Base-by-base conservation (phyloP, 83 land plant species). In the Larix sibirica region DNA sequence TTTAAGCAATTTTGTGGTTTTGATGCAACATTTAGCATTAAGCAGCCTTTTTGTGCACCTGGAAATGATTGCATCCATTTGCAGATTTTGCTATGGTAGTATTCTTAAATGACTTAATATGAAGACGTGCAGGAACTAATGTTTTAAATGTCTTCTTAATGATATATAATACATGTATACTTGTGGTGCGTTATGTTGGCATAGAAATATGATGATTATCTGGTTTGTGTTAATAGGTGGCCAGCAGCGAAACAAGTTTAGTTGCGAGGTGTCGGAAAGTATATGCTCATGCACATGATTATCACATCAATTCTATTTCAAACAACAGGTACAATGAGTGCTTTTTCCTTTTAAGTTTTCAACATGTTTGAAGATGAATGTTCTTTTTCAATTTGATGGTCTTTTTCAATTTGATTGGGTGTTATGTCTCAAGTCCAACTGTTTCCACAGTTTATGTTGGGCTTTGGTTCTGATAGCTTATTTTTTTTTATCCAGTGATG, bases 221-320 rank as follows among this genome's bases (percentile, higher is more conserved):
- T 44, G 58, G 58, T 21, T n/a, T n/a, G n/a, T 74, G 58, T n/a
- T n/a, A 44, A 74, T 80, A 96, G 99, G 96, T 96, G 33, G 28
- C 89, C 9, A 89, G 91, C 91, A 96, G 76, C 59, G 98, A 96
- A 79, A 85, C 92, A 58, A 94, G 87, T 56, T 89, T 86, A 67
- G 82, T 89, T 69, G 93, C 98, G 14, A 87, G 90, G 81, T 94
- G 90, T 84, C 90, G 91, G 80, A 87, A 93, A 77, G 79, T 91
- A 38, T 94, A 94, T 88, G 95, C 96, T 63, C 96, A 94, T 89
- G 96, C 96, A 6, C 96, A 94, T 89, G 94, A 96, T 74, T 94
- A 94, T 80, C 95, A 94, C 80, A 94, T 94, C 66, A 94, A 94
- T 82, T 94, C 96, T 56, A 91, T 94, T 80, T 94, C 96, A 58